Conservation (phyloP, 2,329 filamentous ascomycete species). For the Pseudocercospora fijiensis region DNA sequence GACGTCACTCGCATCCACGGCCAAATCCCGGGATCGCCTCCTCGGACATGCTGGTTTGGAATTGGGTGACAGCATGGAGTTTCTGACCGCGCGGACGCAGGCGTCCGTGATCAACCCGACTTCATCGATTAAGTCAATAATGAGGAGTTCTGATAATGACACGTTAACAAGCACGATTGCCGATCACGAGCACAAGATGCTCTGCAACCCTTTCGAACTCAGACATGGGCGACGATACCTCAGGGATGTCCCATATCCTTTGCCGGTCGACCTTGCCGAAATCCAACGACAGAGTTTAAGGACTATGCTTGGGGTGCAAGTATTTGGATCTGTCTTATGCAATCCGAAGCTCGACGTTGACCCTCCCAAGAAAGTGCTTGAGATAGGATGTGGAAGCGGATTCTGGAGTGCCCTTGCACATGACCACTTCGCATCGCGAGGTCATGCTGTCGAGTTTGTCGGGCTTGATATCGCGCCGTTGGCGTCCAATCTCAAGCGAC, state of each 20-base stretch:
- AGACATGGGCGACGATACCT: conserved; percentile 82
- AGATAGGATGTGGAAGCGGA: conserved; percentile 82
- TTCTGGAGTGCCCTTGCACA: conserved; percentile 91
- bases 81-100: conserved; percentile 9
- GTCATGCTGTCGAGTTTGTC: conserved; percentile 72
- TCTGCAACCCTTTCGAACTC: conserved; percentile 45
- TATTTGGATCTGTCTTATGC: conserved; percentile 78
- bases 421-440: conserved; percentile 69
- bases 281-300: conserved; percentile 83
- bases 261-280: conserved; percentile 83
- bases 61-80: conserved; percentile 11
- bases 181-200: conserved; percentile 15
- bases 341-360: conserved; percentile 64
- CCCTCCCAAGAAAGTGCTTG: conserved; percentile 74
- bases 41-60: not conserved
- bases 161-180: conserved; percentile 13
- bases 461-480: conserved; percentile 79
- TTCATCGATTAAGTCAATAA: conserved; percentile 11
- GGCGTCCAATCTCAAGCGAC: conserved; percentile 62
- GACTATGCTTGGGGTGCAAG: conserved; percentile 75
- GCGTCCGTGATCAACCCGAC: not conserved
- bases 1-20: not conserved
- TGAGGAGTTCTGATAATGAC: conserved; percentile 9
- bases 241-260: conserved; percentile 76
- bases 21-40: conserved; percentile 5